These are phyloP conservation scores for Cryphonectria nitschkei DNA, from an alignment of 2,329 filamentous ascomycete genomes.

Conservation along the genomic window DNA sequence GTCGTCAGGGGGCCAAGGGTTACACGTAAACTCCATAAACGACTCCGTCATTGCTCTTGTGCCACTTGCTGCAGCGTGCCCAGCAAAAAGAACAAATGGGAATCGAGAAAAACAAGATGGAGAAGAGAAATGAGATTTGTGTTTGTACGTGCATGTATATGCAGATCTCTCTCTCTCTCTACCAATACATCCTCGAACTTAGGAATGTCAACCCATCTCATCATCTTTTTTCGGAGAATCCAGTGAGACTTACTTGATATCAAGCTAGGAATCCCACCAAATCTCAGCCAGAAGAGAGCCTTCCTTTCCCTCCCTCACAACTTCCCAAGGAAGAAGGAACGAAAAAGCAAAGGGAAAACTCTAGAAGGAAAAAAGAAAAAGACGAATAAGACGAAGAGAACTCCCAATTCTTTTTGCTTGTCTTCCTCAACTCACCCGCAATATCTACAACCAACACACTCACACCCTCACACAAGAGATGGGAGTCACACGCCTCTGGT, in stretches of 20 bases:
- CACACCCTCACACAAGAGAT: neutral
- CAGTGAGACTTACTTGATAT: neutral
- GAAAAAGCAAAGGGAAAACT: neutral
- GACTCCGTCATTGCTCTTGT: neutral
- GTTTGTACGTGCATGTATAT: neutral
- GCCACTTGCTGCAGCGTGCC: neutral
- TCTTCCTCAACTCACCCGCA: neutral
- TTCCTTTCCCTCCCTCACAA: neutral
- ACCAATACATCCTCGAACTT: neutral
- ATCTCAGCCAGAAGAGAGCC: neutral
- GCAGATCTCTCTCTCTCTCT: neutral
- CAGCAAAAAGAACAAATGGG: neutral
- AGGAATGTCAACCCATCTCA: neutral
- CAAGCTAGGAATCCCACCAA: neutral
- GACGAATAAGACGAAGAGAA: neutral
- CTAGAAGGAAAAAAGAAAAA: neutral
- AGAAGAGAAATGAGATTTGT: neutral
- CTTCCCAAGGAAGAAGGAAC: neutral
- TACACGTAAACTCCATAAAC: neutral
- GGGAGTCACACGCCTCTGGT: conserved; percentile 29
- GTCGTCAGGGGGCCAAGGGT: conserved; percentile 1
- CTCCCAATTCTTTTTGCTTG: neutral
- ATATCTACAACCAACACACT: neutral
- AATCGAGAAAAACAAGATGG: neutral
- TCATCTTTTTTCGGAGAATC: too few species aligned